Percentiles rank a stretch among this genome's conserved stretches.
Conservation (phyloP, 768 basidiomycete species). For the Termitomyces sp. region DNA sequence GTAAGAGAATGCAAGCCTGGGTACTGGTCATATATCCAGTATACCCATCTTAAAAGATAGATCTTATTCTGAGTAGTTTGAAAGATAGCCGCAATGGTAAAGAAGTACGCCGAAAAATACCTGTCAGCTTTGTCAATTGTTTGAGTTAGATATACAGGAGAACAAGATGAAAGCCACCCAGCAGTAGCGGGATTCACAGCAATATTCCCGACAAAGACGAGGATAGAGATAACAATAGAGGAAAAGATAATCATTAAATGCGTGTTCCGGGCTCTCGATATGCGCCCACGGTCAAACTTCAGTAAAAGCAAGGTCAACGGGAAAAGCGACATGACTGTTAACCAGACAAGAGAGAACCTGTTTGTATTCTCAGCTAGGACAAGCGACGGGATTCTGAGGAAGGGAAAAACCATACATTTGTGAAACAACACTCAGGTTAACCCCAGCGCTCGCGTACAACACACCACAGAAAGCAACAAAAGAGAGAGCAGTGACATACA, state of each 20-base stretch:
- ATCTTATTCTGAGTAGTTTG: conserved; percentile 50
- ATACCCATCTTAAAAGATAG: conserved; percentile 52
- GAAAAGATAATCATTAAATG: conserved; percentile 36
- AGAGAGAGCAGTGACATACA: conserved; percentile 46
- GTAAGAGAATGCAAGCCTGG: conserved; percentile 39
- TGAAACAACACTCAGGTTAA: conserved; percentile 50
- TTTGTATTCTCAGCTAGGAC: neutral
- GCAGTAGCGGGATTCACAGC: conserved; percentile 51
- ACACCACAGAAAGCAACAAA: conserved; percentile 47
- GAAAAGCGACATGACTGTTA: conserved; percentile 61
- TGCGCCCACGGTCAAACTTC: conserved; percentile 60
- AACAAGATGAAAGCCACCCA: conserved; percentile 39
- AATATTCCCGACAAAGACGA: conserved; percentile 57
- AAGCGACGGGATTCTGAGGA: neutral
- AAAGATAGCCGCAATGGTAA: conserved; percentile 45
- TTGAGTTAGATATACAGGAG: neutral
- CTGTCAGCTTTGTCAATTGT: conserved; percentile 23
- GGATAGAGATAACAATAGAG: conserved; percentile 36
- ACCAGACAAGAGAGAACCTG: conserved; percentile 67
- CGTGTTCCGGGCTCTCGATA: conserved; percentile 39
- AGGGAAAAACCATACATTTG: conserved; percentile 41
- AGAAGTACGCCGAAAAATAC: conserved; percentile 59
- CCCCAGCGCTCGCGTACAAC: conserved; percentile 59
- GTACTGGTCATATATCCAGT: conserved; percentile 15
- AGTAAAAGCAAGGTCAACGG: conserved; percentile 56